Evolutionary conservation across 768 basidiomycete genomes (phyloP).

Genomic region (Mycena sanguinolenta): DNA sequence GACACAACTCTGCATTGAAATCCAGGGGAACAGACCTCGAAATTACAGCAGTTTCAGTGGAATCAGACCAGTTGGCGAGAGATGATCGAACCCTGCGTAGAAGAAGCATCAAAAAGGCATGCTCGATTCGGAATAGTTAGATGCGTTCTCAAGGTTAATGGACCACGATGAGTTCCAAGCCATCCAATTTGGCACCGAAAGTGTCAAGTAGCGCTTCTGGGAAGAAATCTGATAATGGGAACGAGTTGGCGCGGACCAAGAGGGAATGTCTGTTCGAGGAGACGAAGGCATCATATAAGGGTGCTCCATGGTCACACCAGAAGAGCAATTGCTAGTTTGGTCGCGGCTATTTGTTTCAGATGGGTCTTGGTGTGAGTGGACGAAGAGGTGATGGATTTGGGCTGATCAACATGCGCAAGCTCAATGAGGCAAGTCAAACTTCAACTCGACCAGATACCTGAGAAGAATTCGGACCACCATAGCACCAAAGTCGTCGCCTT

Average conservation of each 20-base stretch:
- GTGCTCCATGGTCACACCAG: not conserved
- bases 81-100: slow-evolving; percentile 9
- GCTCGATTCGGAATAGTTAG: slow-evolving; percentile 19
- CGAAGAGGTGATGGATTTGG: not conserved
- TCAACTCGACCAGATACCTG: not conserved
- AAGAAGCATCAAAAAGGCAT: slow-evolving; percentile 24
- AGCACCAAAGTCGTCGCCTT: slow-evolving; percentile 2
- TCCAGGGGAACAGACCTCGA: not conserved
- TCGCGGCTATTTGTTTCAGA: not conserved
- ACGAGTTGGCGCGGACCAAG: not conserved
- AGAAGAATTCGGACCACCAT: no score
- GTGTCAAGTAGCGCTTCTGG: not conserved
- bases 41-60: not conserved
- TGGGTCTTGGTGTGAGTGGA: not conserved
- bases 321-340: not conserved
- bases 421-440: slow-evolving; percentile 10
- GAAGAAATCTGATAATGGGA: not conserved
- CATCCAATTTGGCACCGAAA: slow-evolving; percentile 13
- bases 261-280: not conserved
- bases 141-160: slow-evolving; percentile 16
- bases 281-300: not conserved
- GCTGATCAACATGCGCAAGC: not conserved
- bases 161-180: not conserved
- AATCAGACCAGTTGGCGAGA: not conserved
- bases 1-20: slow-evolving; percentile 4